Evolutionary conservation across 169 alveolate species (phyloP).

Genomic region (Plasmodium vinckei): DNA sequence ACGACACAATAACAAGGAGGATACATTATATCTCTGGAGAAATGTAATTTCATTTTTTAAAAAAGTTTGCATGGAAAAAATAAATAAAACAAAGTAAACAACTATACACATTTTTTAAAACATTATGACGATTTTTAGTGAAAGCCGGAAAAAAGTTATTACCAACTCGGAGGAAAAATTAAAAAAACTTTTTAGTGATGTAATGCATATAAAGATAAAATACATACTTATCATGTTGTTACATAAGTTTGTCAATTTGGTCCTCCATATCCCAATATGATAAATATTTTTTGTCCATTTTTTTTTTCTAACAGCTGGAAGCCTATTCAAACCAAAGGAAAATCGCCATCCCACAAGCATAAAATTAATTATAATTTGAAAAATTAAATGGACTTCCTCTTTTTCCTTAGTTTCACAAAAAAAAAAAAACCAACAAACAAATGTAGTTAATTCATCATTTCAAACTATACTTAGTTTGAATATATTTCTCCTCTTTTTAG

Average conservation of each 20-base stretch:
- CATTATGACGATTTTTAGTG: constrained; percentile 5
- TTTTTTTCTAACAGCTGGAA: constrained; percentile 46
- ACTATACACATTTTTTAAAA: too few relatives aligned
- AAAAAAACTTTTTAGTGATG: constrained; percentile 67
- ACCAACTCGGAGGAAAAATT: constrained; percentile 63
- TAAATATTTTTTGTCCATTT: background rate
- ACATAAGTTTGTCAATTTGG: too few relatives aligned
- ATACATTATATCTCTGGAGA: constrained; percentile 58
- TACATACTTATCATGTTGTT: too few relatives aligned
- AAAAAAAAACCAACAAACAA: background rate
- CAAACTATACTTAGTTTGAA: constrained; percentile 25
- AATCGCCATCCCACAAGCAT: constrained; percentile 48
- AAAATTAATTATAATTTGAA: background rate
- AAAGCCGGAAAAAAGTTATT: constrained; percentile 58
- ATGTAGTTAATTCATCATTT: background rate
- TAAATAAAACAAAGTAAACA: too few relatives aligned
- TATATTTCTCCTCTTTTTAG: constrained; percentile 72
- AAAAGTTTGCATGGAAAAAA: background rate
- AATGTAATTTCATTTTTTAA: constrained; percentile 17
- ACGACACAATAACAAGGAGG: constrained; percentile 51
- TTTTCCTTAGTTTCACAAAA: background rate
- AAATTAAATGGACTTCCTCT: background rate
- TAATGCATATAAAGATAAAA: background rate
- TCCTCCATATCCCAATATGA: too few relatives aligned
- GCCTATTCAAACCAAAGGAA: constrained; percentile 48